A percentile compares a stretch with the other conserved stretches of the same genome.
These are phyloP conservation scores for Prunella vulgaris DNA, from an alignment of 257 asterid species.

Conservation along the genomic window DNA sequence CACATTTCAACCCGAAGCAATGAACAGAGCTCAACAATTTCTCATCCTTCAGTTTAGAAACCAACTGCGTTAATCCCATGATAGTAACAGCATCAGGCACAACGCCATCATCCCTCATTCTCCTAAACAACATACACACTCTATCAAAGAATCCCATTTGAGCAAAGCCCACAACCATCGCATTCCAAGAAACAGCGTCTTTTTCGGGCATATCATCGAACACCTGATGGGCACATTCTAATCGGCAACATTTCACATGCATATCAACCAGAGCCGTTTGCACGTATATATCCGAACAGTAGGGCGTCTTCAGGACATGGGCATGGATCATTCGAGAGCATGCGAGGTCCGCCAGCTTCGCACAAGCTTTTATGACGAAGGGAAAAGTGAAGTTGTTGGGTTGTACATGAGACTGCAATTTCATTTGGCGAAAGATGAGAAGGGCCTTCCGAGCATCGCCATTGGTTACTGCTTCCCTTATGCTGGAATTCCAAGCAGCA, in stretches of 20 bases:
- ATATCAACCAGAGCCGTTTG: conserved; percentile 52
- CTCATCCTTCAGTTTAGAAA: conserved; percentile 31
- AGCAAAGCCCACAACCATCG: conserved; percentile 41
- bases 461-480: conserved; percentile 40
- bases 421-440: conserved; percentile 50
- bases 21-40: conserved; percentile 38
- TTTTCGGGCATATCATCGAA: conserved; percentile 61
- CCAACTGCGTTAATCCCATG: conserved; percentile 49
- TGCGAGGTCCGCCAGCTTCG: conserved; percentile 35
- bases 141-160: conserved; percentile 35
- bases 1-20: conserved; percentile 47
- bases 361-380: conserved; percentile 65
- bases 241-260: conserved; percentile 49
- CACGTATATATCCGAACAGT: conserved; percentile 41
- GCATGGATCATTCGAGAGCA: conserved; percentile 41
- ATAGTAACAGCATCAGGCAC: conserved; percentile 37
- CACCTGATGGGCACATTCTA: conserved; percentile 41
- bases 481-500: conserved; percentile 39
- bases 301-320: conserved; percentile 37
- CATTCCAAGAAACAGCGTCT: conserved; percentile 72
- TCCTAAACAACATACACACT: conserved; percentile 29
- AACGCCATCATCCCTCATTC: conserved; percentile 38
- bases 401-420: conserved; percentile 19
- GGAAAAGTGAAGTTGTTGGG: conserved; percentile 62
- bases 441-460: conserved; percentile 39